Evolutionary conservation across 2,329 filamentous ascomycete species (phyloP).

Genomic region (Xylariaceae sp.): DNA sequence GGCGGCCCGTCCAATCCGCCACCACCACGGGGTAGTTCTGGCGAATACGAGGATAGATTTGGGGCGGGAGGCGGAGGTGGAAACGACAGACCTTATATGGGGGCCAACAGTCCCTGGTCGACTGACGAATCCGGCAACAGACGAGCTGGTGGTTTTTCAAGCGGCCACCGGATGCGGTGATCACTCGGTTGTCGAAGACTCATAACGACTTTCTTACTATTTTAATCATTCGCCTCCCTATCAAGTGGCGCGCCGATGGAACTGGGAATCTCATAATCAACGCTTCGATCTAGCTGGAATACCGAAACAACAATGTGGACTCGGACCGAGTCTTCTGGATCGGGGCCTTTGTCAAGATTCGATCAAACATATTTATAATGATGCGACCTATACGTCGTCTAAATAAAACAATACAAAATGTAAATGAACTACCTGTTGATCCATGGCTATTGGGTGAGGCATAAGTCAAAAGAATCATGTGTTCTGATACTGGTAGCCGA

Average conservation of each 20-base stretch:
- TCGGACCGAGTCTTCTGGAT: neutral
- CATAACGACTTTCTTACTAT: neutral
- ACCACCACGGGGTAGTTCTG: slow-evolving; percentile 30
- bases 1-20: slow-evolving; percentile 46
- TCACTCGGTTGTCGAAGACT: neutral
- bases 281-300: neutral
- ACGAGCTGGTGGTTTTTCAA: slow-evolving; percentile 35
- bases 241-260: neutral
- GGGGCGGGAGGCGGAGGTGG: slow-evolving; percentile 36
- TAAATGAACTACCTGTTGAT: neutral
- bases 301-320: neutral
- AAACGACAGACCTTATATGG: slow-evolving; percentile 34
- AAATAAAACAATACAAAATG: neutral
- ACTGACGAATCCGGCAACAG: slow-evolving; percentile 36
- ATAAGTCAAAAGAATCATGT: neutral
- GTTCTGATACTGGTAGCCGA: neutral
- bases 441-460: neutral
- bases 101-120: slow-evolving; percentile 45
- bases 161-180: slow-evolving; percentile 40
- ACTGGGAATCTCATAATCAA: neutral
- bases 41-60: slow-evolving; percentile 43
- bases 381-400: neutral
- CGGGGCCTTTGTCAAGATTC: neutral
- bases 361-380: neutral
- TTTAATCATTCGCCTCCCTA: neutral